Evolutionary conservation across 495 filamentous ascomycete genomes (phyloP).

Genomic region (Aspergillus diversus): DNA sequence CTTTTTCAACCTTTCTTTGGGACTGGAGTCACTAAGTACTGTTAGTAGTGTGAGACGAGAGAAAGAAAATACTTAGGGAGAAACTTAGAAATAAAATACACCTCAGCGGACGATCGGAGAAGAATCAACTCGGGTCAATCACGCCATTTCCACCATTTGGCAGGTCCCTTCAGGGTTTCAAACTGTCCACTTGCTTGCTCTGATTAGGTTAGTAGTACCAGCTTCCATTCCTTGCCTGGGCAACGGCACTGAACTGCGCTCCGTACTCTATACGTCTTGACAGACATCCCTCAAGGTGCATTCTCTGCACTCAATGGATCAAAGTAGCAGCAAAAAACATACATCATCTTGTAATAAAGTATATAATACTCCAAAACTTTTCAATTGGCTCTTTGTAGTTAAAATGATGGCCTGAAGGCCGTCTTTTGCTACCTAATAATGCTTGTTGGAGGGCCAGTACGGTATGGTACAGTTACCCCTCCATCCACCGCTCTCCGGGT

Average conservation of each 20-base stretch:
- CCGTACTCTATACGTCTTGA: too few relatives aligned
- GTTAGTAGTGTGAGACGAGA: background rate
- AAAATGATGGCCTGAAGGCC: background rate
- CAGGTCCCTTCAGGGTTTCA: background rate
- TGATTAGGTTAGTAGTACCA: background rate
- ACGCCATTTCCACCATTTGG: conserved; percentile 6
- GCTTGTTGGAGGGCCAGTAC: conserved; percentile 3
- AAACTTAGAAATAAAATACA: background rate
- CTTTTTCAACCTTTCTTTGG: background rate
- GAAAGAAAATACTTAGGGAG: background rate
- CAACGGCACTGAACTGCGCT: background rate
- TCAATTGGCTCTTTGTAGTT: too few relatives aligned
- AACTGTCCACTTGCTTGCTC: background rate
- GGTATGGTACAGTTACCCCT: conserved; percentile 27
- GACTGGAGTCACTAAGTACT: background rate
- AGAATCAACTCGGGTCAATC: conserved; percentile 5
- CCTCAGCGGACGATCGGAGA: background rate
- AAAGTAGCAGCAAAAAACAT: too few relatives aligned
- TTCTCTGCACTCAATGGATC: too few relatives aligned
- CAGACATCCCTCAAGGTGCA: too few relatives aligned
- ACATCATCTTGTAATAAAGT: too few relatives aligned
- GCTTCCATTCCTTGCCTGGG: background rate
- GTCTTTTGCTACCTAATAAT: background rate
- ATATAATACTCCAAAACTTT: too few relatives aligned
- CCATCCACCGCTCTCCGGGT: conserved; percentile 32